Evolutionary conservation across 2,329 filamentous ascomycete species (phyloP).

Genomic region (Triangularia verruculosa): DNA sequence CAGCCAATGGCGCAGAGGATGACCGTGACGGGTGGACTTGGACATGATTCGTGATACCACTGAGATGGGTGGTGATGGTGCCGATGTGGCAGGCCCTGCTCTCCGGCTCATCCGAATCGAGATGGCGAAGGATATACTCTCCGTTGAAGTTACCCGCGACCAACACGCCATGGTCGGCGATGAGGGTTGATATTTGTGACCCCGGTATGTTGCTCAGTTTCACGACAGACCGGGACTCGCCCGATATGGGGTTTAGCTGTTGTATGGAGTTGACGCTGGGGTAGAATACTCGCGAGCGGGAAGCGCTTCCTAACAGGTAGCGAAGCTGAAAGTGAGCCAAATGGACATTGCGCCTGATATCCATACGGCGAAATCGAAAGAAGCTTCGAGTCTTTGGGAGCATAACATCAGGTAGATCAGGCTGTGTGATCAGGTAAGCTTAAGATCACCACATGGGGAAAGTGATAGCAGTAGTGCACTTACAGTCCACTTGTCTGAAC

Average conservation of each 20-base stretch:
- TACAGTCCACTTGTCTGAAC: slow-evolving; percentile 48
- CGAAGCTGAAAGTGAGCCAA: slow-evolving; percentile 66
- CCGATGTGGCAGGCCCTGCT: slow-evolving; percentile 40
- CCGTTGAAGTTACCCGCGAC: slow-evolving; percentile 59
- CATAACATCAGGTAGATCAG: slow-evolving; percentile 31
- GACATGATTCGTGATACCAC: slow-evolving; percentile 64
- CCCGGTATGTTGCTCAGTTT: slow-evolving; percentile 40
- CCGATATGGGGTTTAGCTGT: slow-evolving; percentile 51
- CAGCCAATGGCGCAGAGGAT: slow-evolving; percentile 51
- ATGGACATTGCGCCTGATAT: slow-evolving; percentile 51
- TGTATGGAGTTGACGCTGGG: slow-evolving; percentile 49
- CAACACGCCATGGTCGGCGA: slow-evolving; percentile 52
- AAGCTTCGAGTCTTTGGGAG: slow-evolving; percentile 46
- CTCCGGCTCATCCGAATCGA: slow-evolving; percentile 40
- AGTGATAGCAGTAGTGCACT: slow-evolving; percentile 31
- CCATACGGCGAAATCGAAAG: slow-evolving; percentile 58
- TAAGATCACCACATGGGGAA: not conserved
- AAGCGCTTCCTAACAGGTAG: slow-evolving; percentile 57
- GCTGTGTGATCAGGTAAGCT: slow-evolving; percentile 13
- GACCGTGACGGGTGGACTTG: slow-evolving; percentile 54
- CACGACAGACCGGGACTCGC: slow-evolving; percentile 44
- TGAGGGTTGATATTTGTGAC: slow-evolving; percentile 49
- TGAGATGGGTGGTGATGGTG: slow-evolving; percentile 45
- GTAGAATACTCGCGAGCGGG: slow-evolving; percentile 56
- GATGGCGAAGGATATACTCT: slow-evolving; percentile 49